phyloP scores from a whole-genome alignment of 1,284 basidiomycete genomes.

The Laetiporus sulphureus region DNA sequence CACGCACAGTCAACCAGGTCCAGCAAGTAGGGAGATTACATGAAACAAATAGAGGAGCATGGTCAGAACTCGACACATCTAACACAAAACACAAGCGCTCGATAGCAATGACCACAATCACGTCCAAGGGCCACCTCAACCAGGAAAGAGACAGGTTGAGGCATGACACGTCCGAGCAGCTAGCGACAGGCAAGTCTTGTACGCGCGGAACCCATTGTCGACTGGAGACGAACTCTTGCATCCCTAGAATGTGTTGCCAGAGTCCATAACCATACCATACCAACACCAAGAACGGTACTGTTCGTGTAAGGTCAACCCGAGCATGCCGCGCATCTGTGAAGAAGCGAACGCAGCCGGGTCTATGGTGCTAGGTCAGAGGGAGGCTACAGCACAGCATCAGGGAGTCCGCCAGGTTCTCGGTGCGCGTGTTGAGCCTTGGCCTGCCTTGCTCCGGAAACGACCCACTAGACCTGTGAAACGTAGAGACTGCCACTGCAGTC shows the following conservation, averaged over 20 bases:
- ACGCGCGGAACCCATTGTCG: conserved; percentile 34
- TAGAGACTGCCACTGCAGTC: conserved; percentile 18
- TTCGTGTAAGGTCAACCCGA: conserved; percentile 29
- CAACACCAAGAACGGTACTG: conserved; percentile 40
- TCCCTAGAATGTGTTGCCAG: conserved; percentile 25
- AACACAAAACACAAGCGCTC: conserved; percentile 47
- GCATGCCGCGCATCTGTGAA: conserved; percentile 14
- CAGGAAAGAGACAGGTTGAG: conserved; percentile 23
- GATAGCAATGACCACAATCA: conserved; percentile 31
- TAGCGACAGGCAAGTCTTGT: conserved; percentile 44
- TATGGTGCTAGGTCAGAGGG: conserved; percentile 31
- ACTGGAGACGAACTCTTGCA: conserved; percentile 28
- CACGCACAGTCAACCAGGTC: conserved; percentile 30
- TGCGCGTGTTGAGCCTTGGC: conserved; percentile 36
- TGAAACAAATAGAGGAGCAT: conserved; percentile 31
- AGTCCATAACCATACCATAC: conserved; percentile 43
- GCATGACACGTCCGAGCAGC: conserved; percentile 42
- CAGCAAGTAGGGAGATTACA: conserved; percentile 21
- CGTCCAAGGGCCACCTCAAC: conserved; percentile 33
- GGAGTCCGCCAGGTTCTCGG: conserved; percentile 35
- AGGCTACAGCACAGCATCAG: conserved; percentile 29
- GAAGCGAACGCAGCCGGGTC: conserved; percentile 27
- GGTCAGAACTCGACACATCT: conserved; percentile 48
- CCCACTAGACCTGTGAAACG: conserved; percentile 34
- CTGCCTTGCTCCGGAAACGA: conserved; percentile 48